Base-by-base conservation (phyloP, 345 rosid species). In the Gossypium herbaceum region DNA sequence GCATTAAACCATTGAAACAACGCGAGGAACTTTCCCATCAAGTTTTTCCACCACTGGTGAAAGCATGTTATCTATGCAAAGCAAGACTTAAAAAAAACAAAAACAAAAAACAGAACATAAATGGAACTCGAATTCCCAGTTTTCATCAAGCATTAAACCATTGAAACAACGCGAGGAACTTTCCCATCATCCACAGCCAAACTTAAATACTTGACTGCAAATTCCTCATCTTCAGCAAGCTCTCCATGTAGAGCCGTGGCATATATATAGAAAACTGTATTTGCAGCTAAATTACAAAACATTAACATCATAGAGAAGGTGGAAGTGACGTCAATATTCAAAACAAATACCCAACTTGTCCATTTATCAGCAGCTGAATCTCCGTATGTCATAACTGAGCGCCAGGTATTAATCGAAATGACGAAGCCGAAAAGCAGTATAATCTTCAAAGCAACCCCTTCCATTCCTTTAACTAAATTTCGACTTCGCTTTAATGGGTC, bases 161-260 rank as follows among this genome's bases (percentile, higher is more conserved):
- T 79, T 75, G 82, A 88, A 58, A 88, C 88, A 73, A 87, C 80
- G 83, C 82, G 89, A 79, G 96, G 97, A 55, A 78, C 91, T 83
- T 94, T 92, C 20, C 81, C 87, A n/a, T 87, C 56, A 19, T 85
- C 88, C 54, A 84, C 90, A 68, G 97, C 97, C 83, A 92, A 85
- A 51, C 94, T 85, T 2, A 87, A 87, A 54, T 88, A 91, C 45
- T 92, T 91, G 74, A 85, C 84, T 3, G 93, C 95, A 52, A 91
- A 86, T 81, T 92, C 94, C 2, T 88, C 84, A 3, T 94, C 94
- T 2, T 87, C 84, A 4, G 94, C 25, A 24, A 24, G 25, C 25
- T 24, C 25, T 24, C 25, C 25, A 24, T 24, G 25, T 24, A 1
- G 25, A 24, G 25, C 92, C 80, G 87, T 92, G 69, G 93, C 89